Evolutionary conservation across 345 rosid genomes (phyloP).

Genomic region (Excoecaria agallocha): DNA sequence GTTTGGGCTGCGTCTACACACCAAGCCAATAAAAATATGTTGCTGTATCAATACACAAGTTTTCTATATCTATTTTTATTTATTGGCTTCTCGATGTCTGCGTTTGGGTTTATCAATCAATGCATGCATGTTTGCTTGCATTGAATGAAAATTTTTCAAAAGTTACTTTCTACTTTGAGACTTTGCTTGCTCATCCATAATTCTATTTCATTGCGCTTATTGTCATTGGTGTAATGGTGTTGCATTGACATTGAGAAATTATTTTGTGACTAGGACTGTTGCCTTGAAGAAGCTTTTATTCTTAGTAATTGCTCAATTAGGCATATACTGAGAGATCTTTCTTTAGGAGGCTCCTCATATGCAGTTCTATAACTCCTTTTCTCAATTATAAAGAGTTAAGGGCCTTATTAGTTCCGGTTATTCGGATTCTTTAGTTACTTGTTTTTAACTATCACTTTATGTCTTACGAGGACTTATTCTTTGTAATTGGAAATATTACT

Average conservation of each 20-base stretch:
- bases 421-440: too few relatives aligned
- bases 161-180: background rate
- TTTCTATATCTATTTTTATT: background rate
- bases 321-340: background rate
- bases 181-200: background rate
- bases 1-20: too few relatives aligned
- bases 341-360: background rate
- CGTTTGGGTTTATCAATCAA: background rate
- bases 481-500: background rate
- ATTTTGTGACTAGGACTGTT: background rate
- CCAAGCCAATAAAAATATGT: background rate
- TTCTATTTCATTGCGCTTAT: background rate
- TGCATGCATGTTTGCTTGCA: background rate
- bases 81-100: background rate
- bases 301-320: background rate
- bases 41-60: background rate
- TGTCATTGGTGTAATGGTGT: constrained; percentile 5
- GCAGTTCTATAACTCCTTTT: background rate
- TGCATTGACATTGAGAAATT: background rate
- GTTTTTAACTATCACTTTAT: too few relatives aligned
- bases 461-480: too few relatives aligned
- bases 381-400: background rate
- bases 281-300: background rate
- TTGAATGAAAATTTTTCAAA: background rate
- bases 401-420: background rate